phyloP scores from a whole-genome alignment of 2,329 filamentous ascomycete species.

The Colletotrichum sp. region DNA sequence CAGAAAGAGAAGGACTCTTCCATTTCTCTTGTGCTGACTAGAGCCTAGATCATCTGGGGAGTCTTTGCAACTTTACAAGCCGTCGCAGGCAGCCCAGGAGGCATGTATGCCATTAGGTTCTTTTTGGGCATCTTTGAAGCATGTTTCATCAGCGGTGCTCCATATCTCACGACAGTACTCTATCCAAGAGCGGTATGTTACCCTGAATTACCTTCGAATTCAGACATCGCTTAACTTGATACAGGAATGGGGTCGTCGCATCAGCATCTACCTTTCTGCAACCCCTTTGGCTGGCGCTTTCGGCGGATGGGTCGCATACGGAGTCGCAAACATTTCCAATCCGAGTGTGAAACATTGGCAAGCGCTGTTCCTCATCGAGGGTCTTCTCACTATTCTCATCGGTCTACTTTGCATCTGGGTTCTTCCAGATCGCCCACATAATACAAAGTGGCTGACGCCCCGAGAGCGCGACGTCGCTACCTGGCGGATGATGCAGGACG shows the following conservation, averaged over 20 bases:
- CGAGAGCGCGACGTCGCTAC: slow-evolving; percentile 23
- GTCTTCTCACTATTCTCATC: slow-evolving; percentile 35
- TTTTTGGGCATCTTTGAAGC: slow-evolving; percentile 53
- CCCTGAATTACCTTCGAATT: fast-evolving
- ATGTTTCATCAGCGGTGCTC: slow-evolving; percentile 54
- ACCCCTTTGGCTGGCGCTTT: slow-evolving; percentile 54
- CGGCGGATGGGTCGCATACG: slow-evolving; percentile 43
- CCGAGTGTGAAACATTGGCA: slow-evolving; percentile 29
- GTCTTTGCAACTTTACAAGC: slow-evolving; percentile 4
- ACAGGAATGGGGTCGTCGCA: slow-evolving; percentile 48
- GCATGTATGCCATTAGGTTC: slow-evolving; percentile 41
- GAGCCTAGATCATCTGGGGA: slow-evolving; percentile 3
- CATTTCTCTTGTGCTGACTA: not conserved
- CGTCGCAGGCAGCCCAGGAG: not conserved
- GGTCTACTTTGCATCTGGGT: slow-evolving; percentile 26
- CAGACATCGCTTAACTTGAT: fast-evolving
- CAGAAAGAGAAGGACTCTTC: too few relatives aligned
- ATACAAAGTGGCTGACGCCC: slow-evolving; percentile 22
- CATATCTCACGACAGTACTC: slow-evolving; percentile 58
- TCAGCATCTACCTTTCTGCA: slow-evolving; percentile 60
- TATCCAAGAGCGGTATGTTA: slow-evolving; percentile 45
- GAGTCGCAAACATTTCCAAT: slow-evolving; percentile 37
- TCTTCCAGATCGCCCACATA: slow-evolving; percentile 24
- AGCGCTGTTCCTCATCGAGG: slow-evolving; percentile 38
- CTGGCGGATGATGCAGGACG: slow-evolving; percentile 25